Base-by-base conservation (phyloP, 257 asterid genomes). In the Ehretia macrophylla region DNA sequence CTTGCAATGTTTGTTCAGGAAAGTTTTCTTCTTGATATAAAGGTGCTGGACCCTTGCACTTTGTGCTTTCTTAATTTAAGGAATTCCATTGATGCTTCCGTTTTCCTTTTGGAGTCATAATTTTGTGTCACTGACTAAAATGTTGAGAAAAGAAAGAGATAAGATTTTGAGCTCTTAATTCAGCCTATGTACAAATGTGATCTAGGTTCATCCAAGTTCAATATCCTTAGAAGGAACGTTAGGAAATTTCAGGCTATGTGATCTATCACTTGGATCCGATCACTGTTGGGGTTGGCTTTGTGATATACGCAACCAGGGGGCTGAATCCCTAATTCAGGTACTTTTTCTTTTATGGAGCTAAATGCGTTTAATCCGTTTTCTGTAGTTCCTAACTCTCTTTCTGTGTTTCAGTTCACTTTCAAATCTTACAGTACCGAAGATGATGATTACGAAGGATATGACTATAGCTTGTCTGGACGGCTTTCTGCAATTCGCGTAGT, bases 1-100 rank as follows among this genome's bases (percentile, higher is more conserved):
- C 95, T 93, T 63, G 99, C 99, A 56, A 86, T 93, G 97, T 78
- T 93, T 49, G 96, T 87, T 77, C 99, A 86, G 82, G 99, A 93
- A 85, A 83, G 86, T 72, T 93, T 93, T 80, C 75, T 84, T 65
- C 68, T 89, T 68, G 95, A 89, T 79, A 72, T 89, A 52, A 93
- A 93, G 99, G 99, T 92, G 77, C 60, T 60, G 17, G 45, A 16
- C n/a, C 20, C 50, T 14, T 61, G 17, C 37, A 62, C 51, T 51
- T 32, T 50, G 17, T 63, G 21, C 19, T 61, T 47, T 58, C 32
- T 51, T 42, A 10, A 10, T 42, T 42, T 42, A 11, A 42, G 35
- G 9, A 47, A 12, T 32, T 21, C 32, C 40, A 14, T 18, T 4
- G 46, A 45, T 27, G 35, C 35, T 27, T 27, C 35, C 35, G 1